Conservation (phyloP, 805 yeast genomes). For the Zygosaccharomyces kombuchaensis region DNA sequence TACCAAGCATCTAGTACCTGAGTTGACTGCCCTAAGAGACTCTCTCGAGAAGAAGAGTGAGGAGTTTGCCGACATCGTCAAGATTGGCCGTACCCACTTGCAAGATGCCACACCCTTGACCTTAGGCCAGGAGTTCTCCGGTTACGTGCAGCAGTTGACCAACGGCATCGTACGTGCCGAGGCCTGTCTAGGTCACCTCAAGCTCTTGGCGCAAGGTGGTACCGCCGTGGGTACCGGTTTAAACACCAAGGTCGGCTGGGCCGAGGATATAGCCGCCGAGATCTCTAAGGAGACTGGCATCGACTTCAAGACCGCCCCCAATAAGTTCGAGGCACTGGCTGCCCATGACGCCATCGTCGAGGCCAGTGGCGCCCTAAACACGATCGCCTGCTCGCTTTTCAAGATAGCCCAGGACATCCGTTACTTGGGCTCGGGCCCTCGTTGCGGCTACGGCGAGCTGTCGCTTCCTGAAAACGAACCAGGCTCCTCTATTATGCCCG, state of each 20-base stretch:
- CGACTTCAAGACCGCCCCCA: constrained; percentile 91
- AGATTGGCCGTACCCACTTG: constrained; percentile 97
- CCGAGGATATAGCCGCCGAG: constrained; percentile 77
- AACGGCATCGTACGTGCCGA: constrained; percentile 89
- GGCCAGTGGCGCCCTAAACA: constrained; percentile 95
- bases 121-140: constrained; percentile 95
- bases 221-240: constrained; percentile 99
- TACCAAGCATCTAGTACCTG: constrained; percentile 69
- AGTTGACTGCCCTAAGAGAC: constrained; percentile 69
- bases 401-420: constrained; percentile 98
- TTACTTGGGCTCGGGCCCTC: constrained; percentile 97
- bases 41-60: constrained; percentile 72
- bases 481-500: constrained; percentile 99
- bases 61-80: constrained; percentile 85
- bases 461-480: constrained; percentile 97
- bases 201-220: constrained; percentile 96
- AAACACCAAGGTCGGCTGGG: constrained; percentile 90
- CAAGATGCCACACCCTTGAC: constrained; percentile 99
- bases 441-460: constrained; percentile 98
- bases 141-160: constrained; percentile 88
- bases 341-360: constrained; percentile 98
- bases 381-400: constrained; percentile 87
- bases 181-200: constrained; percentile 66
- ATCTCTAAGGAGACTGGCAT: constrained; percentile 84
- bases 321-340: constrained; percentile 98